Conservation (phyloP, 768 basidiomycete species). For the Termitomyces sp. region DNA sequence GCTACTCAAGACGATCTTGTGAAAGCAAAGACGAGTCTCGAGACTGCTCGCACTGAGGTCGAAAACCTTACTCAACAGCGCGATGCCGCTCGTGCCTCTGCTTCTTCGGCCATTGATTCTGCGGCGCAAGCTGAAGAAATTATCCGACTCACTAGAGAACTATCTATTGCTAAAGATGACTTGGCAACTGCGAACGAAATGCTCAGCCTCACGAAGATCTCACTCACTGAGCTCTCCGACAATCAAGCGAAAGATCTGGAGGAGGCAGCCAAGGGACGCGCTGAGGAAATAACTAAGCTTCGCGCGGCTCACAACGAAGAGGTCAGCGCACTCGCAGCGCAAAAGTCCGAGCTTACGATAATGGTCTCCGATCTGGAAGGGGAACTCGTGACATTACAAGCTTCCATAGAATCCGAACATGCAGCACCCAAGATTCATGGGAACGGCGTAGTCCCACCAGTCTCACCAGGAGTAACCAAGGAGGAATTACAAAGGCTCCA, state of each 20-base stretch:
- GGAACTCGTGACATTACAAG: constrained; percentile 65
- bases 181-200: constrained; percentile 61
- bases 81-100: constrained; percentile 54
- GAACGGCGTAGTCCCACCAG: constrained; percentile 30
- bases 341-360: constrained; percentile 61
- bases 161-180: constrained; percentile 67
- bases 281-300: constrained; percentile 66
- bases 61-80: constrained; percentile 58
- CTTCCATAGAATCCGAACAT: constrained; percentile 47
- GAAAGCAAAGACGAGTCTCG: constrained; percentile 65
- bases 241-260: constrained; percentile 74
- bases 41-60: constrained; percentile 50
- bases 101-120: constrained; percentile 32
- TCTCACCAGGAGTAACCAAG: constrained; percentile 55
- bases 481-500: constrained; percentile 77
- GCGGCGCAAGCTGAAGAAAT: constrained; percentile 54
- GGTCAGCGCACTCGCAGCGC: constrained; percentile 46
- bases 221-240: constrained; percentile 64
- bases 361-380: constrained; percentile 75
- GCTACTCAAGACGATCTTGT: constrained; percentile 81
- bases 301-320: constrained; percentile 60
- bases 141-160: constrained; percentile 52
- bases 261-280: constrained; percentile 65
- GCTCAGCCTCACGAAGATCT: constrained; percentile 65
- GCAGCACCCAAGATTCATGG: constrained; percentile 57